phyloP scores from a whole-genome alignment of 495 filamentous ascomycete genomes.

The Neurospora sp. region DNA sequence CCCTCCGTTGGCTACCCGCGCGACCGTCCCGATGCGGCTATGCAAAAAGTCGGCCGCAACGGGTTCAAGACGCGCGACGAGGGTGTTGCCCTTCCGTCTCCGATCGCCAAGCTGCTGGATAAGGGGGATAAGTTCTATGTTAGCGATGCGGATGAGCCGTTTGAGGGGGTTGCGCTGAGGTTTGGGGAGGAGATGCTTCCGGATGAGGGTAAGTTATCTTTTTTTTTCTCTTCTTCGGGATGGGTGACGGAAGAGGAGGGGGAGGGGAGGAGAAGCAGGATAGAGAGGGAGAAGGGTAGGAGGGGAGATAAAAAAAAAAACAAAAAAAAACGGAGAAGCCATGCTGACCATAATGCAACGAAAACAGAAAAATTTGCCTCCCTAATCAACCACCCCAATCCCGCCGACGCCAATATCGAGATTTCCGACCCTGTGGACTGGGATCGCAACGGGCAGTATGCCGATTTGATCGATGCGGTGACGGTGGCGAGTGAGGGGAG shows the following conservation, averaged over 20 bases:
- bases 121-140: slow-evolving; percentile 50
- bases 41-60: not conserved
- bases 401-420: slow-evolving; percentile 38
- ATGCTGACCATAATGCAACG: too few species aligned
- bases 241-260: not conserved
- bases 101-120: slow-evolving; percentile 39
- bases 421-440: slow-evolving; percentile 49
- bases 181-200: slow-evolving; percentile 51
- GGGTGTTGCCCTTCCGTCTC: slow-evolving; percentile 43
- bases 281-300: too few species aligned
- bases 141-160: slow-evolving; percentile 78
- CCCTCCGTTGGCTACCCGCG: slow-evolving; percentile 34
- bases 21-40: not conserved
- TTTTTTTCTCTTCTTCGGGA: not conserved
- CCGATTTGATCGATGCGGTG: slow-evolving; percentile 46
- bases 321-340: too few species aligned
- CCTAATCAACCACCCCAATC: slow-evolving; percentile 42
- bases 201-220: slow-evolving; percentile 43
- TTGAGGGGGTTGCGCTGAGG: slow-evolving; percentile 58
- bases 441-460: slow-evolving; percentile 51
- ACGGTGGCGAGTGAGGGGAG: slow-evolving; percentile 44
- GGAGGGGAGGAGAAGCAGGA: not conserved
- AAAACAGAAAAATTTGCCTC: slow-evolving; percentile 44
- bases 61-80: slow-evolving; percentile 42
- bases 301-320: too few species aligned